Conservation (phyloP, 345 rosid species). For the Euphorbia peplus region DNA sequence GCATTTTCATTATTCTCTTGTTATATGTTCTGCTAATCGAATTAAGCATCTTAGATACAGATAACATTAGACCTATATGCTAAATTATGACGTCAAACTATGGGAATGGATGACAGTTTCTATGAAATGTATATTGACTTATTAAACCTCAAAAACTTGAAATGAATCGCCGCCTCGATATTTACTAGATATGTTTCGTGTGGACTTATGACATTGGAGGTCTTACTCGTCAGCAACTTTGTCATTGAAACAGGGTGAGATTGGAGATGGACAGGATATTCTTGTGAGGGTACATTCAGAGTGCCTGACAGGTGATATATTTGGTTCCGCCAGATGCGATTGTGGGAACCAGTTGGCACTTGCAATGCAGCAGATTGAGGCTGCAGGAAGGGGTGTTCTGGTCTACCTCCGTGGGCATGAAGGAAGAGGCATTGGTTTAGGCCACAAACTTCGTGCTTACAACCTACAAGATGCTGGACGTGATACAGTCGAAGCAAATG, state of each 20-base stretch:
- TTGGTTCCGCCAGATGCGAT: constrained; percentile 76
- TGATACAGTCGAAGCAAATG: constrained; percentile 89
- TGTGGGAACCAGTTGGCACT: constrained; percentile 78
- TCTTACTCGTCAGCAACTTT: constrained; percentile 2
- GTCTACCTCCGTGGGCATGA: constrained; percentile 86
- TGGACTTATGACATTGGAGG: not conserved
- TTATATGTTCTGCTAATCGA: not conserved
- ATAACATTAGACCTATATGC: not conserved
- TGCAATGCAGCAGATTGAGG: constrained; percentile 81
- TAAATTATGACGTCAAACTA: not conserved
- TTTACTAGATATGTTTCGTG: not conserved
- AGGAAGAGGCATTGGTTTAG: constrained; percentile 90
- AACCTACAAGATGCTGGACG: constrained; percentile 84
- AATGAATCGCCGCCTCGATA: not conserved
- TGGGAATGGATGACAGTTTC: not conserved
- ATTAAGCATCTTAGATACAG: not conserved
- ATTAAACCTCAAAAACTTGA: not conserved
- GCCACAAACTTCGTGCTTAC: constrained; percentile 88
- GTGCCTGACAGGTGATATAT: constrained; percentile 80
- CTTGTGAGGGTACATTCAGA: constrained; percentile 80
- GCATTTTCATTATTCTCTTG: not conserved
- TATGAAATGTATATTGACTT: not conserved
- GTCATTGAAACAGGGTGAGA: constrained; percentile 50
- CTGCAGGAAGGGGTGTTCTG: constrained; percentile 65
- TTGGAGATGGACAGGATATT: constrained; percentile 76